phyloP scores from a whole-genome alignment of 768 basidiomycete species.

The Infundibulicybe gibba region DNA sequence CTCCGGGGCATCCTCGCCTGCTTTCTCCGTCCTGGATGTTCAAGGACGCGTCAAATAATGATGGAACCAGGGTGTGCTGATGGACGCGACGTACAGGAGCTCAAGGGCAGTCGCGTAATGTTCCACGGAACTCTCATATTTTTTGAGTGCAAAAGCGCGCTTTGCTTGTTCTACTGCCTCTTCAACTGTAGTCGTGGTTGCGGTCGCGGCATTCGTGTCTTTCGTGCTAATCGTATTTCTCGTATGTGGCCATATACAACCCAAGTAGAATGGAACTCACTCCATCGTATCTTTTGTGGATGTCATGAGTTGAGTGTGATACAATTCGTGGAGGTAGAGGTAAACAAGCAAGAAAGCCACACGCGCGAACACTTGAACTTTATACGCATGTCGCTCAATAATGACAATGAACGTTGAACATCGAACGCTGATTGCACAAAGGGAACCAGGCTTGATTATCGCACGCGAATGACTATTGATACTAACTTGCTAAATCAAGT shows the following conservation, averaged over 20 bases:
- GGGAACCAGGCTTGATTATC: no score
- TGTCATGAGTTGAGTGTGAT: no score
- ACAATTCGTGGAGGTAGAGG: not conserved
- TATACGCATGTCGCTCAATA: no score
- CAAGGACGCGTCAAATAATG: constrained; percentile 11
- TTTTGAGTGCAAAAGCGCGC: constrained; percentile 84
- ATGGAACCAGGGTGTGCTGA: constrained; percentile 2
- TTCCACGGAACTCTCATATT: constrained; percentile 84
- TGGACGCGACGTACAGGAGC: constrained; percentile 61
- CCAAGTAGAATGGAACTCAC: no score
- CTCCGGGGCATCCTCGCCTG: constrained; percentile 79
- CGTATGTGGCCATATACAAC: no score
- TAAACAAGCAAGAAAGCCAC: constrained; percentile 5
- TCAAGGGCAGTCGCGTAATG: constrained; percentile 84
- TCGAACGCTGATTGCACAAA: no score
- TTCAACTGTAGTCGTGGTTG: constrained; percentile 43
- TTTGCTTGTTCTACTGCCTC: constrained; percentile 72
- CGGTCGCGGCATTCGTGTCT: constrained; percentile 9
- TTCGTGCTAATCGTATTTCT: constrained; percentile 6
- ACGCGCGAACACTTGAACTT: not conserved
- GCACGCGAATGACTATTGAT: no score
- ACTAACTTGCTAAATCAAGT: no score
- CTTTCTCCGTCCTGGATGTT: constrained; percentile 57
- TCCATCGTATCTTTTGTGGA: no score
- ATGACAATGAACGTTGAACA: no score